Conservation (phyloP, 441 rosid species). For the Adansonia rubrostipa region DNA sequence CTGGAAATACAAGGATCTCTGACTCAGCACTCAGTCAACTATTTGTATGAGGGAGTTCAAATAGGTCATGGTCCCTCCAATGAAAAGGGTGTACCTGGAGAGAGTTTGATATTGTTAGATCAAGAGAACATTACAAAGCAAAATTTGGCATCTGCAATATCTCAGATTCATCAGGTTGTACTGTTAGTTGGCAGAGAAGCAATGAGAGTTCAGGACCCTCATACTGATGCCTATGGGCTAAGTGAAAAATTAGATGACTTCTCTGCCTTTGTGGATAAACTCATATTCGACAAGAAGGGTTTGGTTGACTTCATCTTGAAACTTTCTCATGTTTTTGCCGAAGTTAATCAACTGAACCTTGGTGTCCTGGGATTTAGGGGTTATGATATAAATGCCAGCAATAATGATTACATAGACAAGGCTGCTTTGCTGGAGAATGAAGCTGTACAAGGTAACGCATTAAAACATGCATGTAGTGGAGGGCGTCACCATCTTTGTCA, state of each 20-base stretch:
- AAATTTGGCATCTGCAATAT: slow-evolving; percentile 45
- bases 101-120: slow-evolving; percentile 37
- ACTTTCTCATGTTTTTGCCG: slow-evolving; percentile 47
- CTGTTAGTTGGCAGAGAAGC: slow-evolving; percentile 39
- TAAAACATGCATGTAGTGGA: slow-evolving; percentile 23
- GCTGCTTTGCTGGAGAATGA: slow-evolving; percentile 44
- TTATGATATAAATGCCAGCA: slow-evolving; percentile 29
- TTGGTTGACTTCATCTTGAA: slow-evolving; percentile 39
- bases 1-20: slow-evolving; percentile 42
- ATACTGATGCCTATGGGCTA: slow-evolving; percentile 30
- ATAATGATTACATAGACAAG: slow-evolving; percentile 43
- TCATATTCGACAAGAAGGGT: slow-evolving; percentile 31
- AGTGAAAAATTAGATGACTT: slow-evolving; percentile 40
- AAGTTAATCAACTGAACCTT: slow-evolving; percentile 38
- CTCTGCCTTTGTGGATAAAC: slow-evolving; percentile 36
- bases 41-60: slow-evolving; percentile 30
- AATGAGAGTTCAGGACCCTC: slow-evolving; percentile 31
- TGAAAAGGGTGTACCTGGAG: slow-evolving; percentile 32
- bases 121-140: slow-evolving; percentile 30
- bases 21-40: slow-evolving; percentile 19
- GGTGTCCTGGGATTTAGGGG: slow-evolving; percentile 34
- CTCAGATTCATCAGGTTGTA: slow-evolving; percentile 41
- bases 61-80: slow-evolving; percentile 19
- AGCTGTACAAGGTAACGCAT: slow-evolving; percentile 31
- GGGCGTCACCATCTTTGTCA: slow-evolving; percentile 25